phyloP scores from a whole-genome alignment of 1,284 basidiomycete genomes.

The Caloboletus inedulis region DNA sequence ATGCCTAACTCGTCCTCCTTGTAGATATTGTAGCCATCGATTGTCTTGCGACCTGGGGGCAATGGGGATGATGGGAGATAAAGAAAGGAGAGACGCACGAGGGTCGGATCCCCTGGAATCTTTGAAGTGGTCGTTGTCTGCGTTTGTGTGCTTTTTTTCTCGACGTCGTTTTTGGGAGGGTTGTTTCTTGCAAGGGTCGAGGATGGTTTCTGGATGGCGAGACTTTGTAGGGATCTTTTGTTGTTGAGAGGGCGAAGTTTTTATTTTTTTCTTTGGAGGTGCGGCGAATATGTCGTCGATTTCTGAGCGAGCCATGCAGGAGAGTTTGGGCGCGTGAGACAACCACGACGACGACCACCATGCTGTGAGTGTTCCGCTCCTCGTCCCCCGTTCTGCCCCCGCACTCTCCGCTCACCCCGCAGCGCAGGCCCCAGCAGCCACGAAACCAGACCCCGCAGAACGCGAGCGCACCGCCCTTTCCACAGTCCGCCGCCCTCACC shows the following conservation, averaged over 20 bases:
- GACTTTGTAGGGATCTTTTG: slow-evolving; percentile 16
- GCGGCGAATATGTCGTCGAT: slow-evolving; percentile 77
- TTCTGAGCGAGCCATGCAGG: slow-evolving; percentile 53
- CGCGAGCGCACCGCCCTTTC: slow-evolving; percentile 14
- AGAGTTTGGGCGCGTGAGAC: slow-evolving; percentile 21
- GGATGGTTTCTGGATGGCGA: slow-evolving; percentile 23
- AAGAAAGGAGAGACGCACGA: slow-evolving; percentile 48
- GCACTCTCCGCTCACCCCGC: slow-evolving; percentile 3
- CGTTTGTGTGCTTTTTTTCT: slow-evolving; percentile 29
- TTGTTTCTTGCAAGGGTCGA: slow-evolving; percentile 24
- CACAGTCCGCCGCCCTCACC: slow-evolving; percentile 15
- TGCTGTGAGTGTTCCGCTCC: slow-evolving; percentile 36
- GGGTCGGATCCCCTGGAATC: slow-evolving; percentile 74
- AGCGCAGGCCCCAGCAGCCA: slow-evolving; percentile 37
- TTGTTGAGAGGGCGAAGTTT: slow-evolving; percentile 23
- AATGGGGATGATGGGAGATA: slow-evolving; percentile 7
- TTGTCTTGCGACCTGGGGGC: slow-evolving; percentile 69
- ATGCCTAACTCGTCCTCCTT: slow-evolving; percentile 87
- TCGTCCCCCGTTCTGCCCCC: neutral
- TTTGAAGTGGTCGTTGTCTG: slow-evolving; percentile 58
- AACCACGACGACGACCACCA: slow-evolving; percentile 19
- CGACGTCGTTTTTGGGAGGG: slow-evolving; percentile 10
- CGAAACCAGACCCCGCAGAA: slow-evolving; percentile 29
- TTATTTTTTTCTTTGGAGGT: slow-evolving; percentile 41
- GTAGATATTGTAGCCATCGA: slow-evolving; percentile 81